phyloP scores from a whole-genome alignment of 176 grass and related monocot species.

The Eragrostis curvula region DNA sequence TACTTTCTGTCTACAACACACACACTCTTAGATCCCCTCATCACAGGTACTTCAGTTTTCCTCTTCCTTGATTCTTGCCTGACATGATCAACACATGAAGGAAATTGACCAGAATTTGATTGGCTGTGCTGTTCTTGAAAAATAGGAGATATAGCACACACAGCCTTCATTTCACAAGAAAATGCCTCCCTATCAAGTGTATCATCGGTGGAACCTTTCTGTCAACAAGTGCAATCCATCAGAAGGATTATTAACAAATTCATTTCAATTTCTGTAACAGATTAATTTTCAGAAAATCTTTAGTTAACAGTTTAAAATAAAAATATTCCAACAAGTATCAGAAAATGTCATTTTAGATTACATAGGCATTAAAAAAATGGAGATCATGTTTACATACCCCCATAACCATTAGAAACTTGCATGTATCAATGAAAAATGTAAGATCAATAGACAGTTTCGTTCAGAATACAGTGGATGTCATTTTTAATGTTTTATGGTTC shows the following conservation, averaged over 20 bases:
- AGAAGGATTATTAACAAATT: background rate
- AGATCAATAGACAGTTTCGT: background rate
- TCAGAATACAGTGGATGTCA: background rate
- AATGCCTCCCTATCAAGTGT: conserved; percentile 19
- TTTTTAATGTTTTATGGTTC: conserved; percentile 25
- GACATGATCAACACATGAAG: conserved; percentile 7
- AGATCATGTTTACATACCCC: background rate
- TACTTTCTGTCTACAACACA: background rate
- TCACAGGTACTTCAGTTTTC: conserved; percentile 28
- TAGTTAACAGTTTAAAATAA: background rate
- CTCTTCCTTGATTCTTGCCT: conserved; percentile 35
- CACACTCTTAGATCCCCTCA: conserved; percentile 19
- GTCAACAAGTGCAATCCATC: conserved; percentile 24
- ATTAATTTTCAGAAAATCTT: background rate
- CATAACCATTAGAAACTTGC: background rate
- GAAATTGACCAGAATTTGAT: conserved; percentile 27
- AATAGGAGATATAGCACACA: conserved; percentile 15
- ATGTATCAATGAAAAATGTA: background rate
- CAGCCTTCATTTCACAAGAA: conserved; percentile 27
- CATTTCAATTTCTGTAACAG: background rate
- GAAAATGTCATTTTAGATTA: conserved; percentile 12
- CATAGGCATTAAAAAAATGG: background rate
- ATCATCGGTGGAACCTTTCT: conserved; percentile 13
- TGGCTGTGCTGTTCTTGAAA: conserved; percentile 29
- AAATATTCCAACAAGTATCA: background rate